These are phyloP conservation scores for Nicotiana benthamiana DNA, from an alignment of 257 asterid genomes.

Conservation along the genomic window DNA sequence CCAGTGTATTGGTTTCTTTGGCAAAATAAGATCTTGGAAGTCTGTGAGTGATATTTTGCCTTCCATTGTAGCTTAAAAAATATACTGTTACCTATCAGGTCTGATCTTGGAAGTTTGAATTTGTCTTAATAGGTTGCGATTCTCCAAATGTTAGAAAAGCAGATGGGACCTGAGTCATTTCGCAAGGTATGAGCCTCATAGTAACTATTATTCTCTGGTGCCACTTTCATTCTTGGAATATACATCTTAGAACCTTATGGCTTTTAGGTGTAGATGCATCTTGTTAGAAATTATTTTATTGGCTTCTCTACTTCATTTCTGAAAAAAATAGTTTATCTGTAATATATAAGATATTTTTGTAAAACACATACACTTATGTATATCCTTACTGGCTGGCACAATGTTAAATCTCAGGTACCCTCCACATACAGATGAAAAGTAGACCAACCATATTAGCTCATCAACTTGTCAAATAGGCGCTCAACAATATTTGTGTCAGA, in stretches of 20 bases:
- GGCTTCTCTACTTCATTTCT: background rate
- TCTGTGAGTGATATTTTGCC: conserved; percentile 56
- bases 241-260: background rate
- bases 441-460: background rate
- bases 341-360: background rate
- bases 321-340: background rate
- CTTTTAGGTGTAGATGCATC: background rate
- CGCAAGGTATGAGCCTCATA: conserved; percentile 62
- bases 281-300: background rate
- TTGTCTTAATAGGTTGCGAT: conserved; percentile 63
- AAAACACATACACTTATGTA: background rate
- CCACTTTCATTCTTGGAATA: background rate
- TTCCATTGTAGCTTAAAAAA: background rate
- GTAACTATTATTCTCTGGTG: background rate
- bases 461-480: background rate
- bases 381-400: background rate
- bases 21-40: conserved; percentile 96
- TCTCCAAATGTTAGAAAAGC: conserved; percentile 97
- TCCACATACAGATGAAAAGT: background rate
- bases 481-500: background rate
- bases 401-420: background rate
- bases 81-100: background rate
- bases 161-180: conserved; percentile 99
- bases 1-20: conserved; percentile 87
- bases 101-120: background rate